Evolutionary conservation across 257 asterid genomes (phyloP).

Genomic region (Nicotiana obtusifolia): DNA sequence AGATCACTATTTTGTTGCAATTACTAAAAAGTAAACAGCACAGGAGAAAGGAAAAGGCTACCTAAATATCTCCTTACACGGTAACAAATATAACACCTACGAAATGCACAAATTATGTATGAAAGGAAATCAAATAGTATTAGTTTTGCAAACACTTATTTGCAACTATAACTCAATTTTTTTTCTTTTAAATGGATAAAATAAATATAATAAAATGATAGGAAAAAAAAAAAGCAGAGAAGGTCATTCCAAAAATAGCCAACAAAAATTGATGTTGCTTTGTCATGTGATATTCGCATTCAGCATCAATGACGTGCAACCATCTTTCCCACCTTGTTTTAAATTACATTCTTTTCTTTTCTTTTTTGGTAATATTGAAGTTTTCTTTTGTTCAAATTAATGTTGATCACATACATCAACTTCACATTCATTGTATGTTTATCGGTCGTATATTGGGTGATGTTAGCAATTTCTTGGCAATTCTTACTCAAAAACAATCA

Average conservation of each 20-base stretch:
- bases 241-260: neutral
- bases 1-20: neutral
- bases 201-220: neutral
- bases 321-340: neutral
- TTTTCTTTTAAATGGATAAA: neutral
- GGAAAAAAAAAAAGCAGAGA: neutral
- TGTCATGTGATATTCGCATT: neutral
- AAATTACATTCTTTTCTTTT: no score
- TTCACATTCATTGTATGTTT: neutral
- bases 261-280: neutral
- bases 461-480: neutral
- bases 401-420: neutral
- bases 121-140: neutral
- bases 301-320: conserved; percentile 7
- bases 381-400: neutral
- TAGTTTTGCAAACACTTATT: neutral
- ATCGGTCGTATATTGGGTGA: neutral
- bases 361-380: neutral
- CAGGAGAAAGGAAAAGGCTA: neutral
- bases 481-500: neutral
- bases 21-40: neutral
- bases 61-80: neutral
- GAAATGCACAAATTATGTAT: neutral
- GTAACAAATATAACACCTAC: neutral
- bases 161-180: neutral